Conservation (phyloP, 176 grass and related monocot genomes). For the Oryza meyeriana region DNA sequence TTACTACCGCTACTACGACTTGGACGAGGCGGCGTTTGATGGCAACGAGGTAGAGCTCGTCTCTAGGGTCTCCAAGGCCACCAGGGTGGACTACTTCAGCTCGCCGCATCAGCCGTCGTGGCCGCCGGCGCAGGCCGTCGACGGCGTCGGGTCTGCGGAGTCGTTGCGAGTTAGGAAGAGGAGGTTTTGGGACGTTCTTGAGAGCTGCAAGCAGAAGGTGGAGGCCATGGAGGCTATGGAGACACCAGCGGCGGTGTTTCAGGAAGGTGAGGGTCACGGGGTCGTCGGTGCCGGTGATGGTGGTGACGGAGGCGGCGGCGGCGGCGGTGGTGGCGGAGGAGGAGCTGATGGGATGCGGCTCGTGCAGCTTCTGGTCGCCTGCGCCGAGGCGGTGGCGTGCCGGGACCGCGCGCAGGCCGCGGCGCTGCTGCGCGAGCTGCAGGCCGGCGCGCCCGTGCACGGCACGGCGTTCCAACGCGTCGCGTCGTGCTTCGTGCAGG, state of each 20-base stretch:
- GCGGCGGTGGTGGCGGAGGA: neutral
- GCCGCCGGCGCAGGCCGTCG: slow-evolving; percentile 4
- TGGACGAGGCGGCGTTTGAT: slow-evolving; percentile 32
- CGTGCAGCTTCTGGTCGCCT: slow-evolving; percentile 62
- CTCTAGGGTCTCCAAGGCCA: slow-evolving; percentile 24
- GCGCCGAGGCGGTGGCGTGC: slow-evolving; percentile 77
- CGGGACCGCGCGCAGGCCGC: slow-evolving; percentile 63
- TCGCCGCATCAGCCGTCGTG: slow-evolving; percentile 36
- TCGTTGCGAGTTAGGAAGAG: slow-evolving; percentile 42
- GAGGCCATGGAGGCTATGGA: slow-evolving; percentile 50
- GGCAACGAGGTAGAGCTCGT: slow-evolving; percentile 28
- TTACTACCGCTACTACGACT: slow-evolving; percentile 2
- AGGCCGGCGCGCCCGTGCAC: slow-evolving; percentile 45
- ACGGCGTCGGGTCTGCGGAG: slow-evolving; percentile 1
- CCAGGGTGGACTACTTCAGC: slow-evolving; percentile 41
- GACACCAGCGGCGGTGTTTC: neutral
- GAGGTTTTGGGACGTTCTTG: slow-evolving; percentile 41
- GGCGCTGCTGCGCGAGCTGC: slow-evolving; percentile 50
- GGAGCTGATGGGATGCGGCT: slow-evolving; percentile 52
- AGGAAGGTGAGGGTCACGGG: neutral
- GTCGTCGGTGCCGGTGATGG: neutral
- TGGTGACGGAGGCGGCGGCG: neutral
- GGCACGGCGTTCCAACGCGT: slow-evolving; percentile 75
- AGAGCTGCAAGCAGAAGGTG: slow-evolving; percentile 68
- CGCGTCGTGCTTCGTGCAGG: slow-evolving; percentile 72